These are phyloP conservation scores for Ustilago sp. DNA, from an alignment of 1,284 basidiomycete species.

Conservation along the genomic window DNA sequence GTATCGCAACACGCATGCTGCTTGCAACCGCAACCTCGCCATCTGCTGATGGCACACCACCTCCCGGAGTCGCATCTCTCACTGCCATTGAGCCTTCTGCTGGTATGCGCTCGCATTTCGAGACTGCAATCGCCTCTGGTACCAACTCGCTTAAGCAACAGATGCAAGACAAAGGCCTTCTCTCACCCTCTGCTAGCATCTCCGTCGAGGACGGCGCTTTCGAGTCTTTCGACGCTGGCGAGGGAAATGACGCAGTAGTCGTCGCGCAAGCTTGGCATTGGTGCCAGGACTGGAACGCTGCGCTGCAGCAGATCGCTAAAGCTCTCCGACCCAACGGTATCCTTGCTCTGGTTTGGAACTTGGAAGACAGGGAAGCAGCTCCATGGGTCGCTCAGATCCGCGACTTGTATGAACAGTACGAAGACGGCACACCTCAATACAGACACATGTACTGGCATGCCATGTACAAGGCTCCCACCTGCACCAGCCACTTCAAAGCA, in stretches of 20 bases:
- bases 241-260: conserved; percentile 55
- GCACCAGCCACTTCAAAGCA: conserved; percentile 31
- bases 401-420: conserved; percentile 61
- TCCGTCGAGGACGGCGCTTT: conserved; percentile 56
- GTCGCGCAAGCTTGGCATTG: conserved; percentile 67
- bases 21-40: conserved; percentile 42
- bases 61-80: conserved; percentile 40
- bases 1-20: conserved; percentile 62
- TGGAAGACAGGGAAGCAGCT: conserved; percentile 64
- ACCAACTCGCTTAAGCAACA: conserved; percentile 22
- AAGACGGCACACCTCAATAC: conserved; percentile 63
- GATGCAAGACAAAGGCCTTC: conserved; percentile 41
- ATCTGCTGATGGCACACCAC: conserved; percentile 31
- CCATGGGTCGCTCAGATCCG: conserved; percentile 61
- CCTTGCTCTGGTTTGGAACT: conserved; percentile 65
- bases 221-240: conserved; percentile 51
- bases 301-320: conserved; percentile 45
- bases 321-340: conserved; percentile 52
- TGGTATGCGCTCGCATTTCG: conserved; percentile 61
- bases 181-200: conserved; percentile 39
- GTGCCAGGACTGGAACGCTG: conserved; percentile 57
- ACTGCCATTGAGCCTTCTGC: conserved; percentile 53
- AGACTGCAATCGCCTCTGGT: conserved; percentile 33
- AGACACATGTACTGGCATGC: conserved; percentile 62
- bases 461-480: conserved; percentile 58